phyloP scores from a whole-genome alignment of 1,284 basidiomycete genomes.

The Fereydounia khargensis region DNA sequence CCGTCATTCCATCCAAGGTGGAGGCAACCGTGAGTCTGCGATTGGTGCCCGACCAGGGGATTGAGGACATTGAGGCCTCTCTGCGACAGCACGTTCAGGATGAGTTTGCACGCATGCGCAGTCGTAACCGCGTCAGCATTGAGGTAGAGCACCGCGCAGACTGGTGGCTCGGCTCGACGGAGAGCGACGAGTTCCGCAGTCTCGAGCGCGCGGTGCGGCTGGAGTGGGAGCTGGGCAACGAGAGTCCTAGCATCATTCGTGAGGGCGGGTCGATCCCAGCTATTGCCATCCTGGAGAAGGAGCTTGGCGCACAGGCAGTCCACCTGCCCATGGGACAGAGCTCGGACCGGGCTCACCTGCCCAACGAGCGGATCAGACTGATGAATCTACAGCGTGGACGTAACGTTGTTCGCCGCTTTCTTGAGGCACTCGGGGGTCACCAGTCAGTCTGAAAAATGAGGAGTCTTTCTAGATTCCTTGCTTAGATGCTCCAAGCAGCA shows the following conservation, averaged over 20 bases:
- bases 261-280: constrained; percentile 82
- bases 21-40: constrained; percentile 63
- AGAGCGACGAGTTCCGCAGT: constrained; percentile 77
- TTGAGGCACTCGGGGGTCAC: constrained; percentile 7
- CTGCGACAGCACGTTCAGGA: constrained; percentile 66
- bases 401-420: constrained; percentile 19
- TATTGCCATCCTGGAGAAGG: constrained; percentile 86
- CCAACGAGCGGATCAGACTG: constrained; percentile 77
- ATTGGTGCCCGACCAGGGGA: constrained; percentile 87
- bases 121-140: constrained; percentile 57
- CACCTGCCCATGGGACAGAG: constrained; percentile 76
- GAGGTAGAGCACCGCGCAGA: constrained; percentile 79
- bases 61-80: constrained; percentile 68
- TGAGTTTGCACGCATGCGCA: not conserved
- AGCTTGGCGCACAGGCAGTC: constrained; percentile 71
- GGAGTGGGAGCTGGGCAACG: constrained; percentile 69
- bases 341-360: constrained; percentile 80
- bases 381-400: constrained; percentile 64
- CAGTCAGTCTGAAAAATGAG: not conserved
- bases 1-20: constrained; percentile 46
- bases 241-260: constrained; percentile 68
- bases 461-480: constrained; percentile 2
- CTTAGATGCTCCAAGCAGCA: too few species aligned
- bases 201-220: constrained; percentile 76
- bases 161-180: constrained; percentile 90